Conservation (phyloP, 202 grass and related monocot genomes). For the Hordeum pubiflorum region DNA sequence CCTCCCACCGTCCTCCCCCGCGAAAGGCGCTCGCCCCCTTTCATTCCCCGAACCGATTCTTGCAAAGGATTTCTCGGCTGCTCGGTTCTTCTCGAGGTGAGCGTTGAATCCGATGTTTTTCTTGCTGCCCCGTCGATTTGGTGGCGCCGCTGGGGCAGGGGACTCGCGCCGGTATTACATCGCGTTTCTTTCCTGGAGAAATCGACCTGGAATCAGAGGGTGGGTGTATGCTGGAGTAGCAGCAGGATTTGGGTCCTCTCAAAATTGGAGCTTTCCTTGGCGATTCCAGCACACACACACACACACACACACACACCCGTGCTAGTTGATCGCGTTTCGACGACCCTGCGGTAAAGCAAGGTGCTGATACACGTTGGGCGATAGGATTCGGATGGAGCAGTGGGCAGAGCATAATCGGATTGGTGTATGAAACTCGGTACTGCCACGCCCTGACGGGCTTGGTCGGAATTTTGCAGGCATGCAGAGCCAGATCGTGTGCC, state of each 20-base stretch:
- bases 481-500: constrained; percentile 75
- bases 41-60: background rate
- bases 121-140: background rate
- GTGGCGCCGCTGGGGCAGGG: background rate
- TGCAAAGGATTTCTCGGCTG: constrained; percentile 14
- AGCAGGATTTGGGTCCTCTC: background rate
- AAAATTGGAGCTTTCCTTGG: background rate
- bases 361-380: background rate
- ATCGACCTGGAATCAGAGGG: background rate
- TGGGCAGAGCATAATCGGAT: background rate
- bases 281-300: background rate
- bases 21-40: background rate
- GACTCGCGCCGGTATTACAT: background rate
- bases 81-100: constrained; percentile 36
- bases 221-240: background rate
- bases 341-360: background rate
- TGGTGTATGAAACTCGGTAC: background rate
- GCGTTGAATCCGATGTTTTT: background rate
- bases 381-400: background rate
- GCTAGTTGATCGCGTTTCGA: background rate
- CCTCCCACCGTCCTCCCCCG: background rate
- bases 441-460: background rate
- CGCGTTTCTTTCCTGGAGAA: background rate
- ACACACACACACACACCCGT: no score
- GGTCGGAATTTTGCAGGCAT: constrained; percentile 40